Conservation (phyloP, 495 filamentous ascomycete species). For the Thermothielavioides terrestris region DNA sequence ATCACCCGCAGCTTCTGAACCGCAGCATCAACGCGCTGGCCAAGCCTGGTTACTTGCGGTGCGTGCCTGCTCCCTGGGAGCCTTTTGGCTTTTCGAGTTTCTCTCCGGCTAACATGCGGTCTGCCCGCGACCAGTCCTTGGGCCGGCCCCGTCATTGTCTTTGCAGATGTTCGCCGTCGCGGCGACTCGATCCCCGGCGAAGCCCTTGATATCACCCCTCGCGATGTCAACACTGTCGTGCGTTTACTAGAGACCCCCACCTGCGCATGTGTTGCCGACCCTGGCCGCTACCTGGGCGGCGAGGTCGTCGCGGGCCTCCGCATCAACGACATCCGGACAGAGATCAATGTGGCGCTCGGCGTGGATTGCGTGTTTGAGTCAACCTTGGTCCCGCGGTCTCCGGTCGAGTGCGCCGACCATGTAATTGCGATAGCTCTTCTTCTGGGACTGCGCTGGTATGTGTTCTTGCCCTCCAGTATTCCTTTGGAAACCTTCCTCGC, state of each 20-base stretch:
- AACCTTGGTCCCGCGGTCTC: not conserved
- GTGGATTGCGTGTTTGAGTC: not conserved
- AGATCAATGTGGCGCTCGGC: not conserved
- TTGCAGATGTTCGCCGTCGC: not conserved
- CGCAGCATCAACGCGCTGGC: not conserved
- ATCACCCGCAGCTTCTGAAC: not conserved
- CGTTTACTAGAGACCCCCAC: not conserved
- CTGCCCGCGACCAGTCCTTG: not conserved
- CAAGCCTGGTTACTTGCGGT: conserved; percentile 6
- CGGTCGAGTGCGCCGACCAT: not conserved
- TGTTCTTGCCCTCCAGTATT: too few relatives aligned
- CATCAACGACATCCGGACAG: not conserved
- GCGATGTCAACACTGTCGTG: conserved; percentile 3
- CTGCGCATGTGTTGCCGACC: not conserved
- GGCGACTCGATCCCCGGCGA: not conserved
- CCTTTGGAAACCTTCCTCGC: too few relatives aligned
- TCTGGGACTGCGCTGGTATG: conserved; percentile 6
- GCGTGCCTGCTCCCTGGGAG: not conserved
- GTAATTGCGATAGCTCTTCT: not conserved
- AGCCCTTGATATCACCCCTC: not conserved
- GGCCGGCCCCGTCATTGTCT: not conserved
- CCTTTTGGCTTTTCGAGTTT: too few relatives aligned
- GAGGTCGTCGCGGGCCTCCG: not conserved
- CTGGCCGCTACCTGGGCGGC: not conserved
- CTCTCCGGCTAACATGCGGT: not conserved